A percentile compares a stretch with the other conserved stretches of the same genome.
phyloP scores from a whole-genome alignment of 2,329 filamentous ascomycete species.

The Cladophialophora psammophila region DNA sequence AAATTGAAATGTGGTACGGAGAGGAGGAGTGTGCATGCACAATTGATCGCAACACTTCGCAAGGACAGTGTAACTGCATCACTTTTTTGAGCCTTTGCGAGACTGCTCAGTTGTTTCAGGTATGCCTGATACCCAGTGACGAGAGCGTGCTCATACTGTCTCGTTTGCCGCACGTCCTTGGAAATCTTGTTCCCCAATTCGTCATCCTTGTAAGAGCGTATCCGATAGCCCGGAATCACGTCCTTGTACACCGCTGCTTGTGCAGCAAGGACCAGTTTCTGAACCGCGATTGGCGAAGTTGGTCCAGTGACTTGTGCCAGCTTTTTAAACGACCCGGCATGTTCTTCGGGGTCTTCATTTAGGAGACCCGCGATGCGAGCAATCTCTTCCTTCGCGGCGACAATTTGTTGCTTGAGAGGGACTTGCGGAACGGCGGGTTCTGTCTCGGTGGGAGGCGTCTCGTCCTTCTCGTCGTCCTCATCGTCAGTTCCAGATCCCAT shows the following conservation, averaged over 20 bases:
- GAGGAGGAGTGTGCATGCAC: conserved; percentile 79
- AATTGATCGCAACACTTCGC: conserved; percentile 79
- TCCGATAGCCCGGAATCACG: conserved; percentile 93
- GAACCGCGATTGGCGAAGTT: conserved; percentile 70
- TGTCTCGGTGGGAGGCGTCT: conserved; percentile 47
- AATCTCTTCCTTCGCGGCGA: conserved; percentile 89
- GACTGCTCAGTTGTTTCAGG: conserved; percentile 74
- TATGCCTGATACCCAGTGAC: conserved; percentile 86
- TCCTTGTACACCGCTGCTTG: conserved; percentile 94
- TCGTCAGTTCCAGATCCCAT: conserved; percentile 66
- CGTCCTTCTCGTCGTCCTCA: conserved; percentile 60
- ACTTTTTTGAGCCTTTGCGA: conserved; percentile 66
- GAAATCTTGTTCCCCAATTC: conserved; percentile 80
- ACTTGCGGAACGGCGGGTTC: conserved; percentile 67
- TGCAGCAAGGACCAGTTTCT: conserved; percentile 84
- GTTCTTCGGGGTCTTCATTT: conserved; percentile 93
- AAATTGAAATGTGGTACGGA: conserved; percentile 98
- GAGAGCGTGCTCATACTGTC: conserved; percentile 86
- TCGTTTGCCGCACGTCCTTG: conserved; percentile 84
- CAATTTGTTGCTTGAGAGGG: conserved; percentile 78
- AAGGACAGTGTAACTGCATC: conserved; percentile 53
- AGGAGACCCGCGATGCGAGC: conserved; percentile 80
- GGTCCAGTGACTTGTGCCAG: conserved; percentile 74
- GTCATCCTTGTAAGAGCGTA: conserved; percentile 80
- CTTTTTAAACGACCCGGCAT: conserved; percentile 78